Conservation (phyloP, 345 rosid genomes). For the Ceriops zippeliana region DNA sequence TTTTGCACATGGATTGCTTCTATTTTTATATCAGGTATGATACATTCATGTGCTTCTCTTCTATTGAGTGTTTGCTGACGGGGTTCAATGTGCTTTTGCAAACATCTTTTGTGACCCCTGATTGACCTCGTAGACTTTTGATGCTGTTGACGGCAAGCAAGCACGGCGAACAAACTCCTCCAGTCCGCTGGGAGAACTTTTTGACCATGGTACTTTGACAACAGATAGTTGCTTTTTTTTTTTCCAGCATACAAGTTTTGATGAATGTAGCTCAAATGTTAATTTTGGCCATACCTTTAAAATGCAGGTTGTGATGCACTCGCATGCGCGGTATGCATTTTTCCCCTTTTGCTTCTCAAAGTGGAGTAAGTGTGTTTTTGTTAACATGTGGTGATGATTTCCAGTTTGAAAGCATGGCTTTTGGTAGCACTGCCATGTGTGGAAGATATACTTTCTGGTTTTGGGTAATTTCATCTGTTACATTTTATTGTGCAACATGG, state of each 20-base stretch:
- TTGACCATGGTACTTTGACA: slow-evolving; percentile 68
- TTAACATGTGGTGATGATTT: slow-evolving; percentile 11
- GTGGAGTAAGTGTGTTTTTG: slow-evolving; percentile 4
- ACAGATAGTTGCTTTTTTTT: neutral
- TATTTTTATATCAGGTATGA: slow-evolving; percentile 88
- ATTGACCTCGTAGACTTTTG: slow-evolving; percentile 65
- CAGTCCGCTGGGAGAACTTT: slow-evolving; percentile 93
- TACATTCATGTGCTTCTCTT: neutral
- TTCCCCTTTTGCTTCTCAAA: slow-evolving; percentile 3
- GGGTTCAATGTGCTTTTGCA: slow-evolving; percentile 4
- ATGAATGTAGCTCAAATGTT: slow-evolving; percentile 10
- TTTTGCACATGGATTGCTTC: slow-evolving; percentile 84
- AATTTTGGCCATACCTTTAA: slow-evolving; percentile 11
- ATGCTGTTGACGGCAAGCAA: slow-evolving; percentile 99
- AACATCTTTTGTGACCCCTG: slow-evolving; percentile 3
- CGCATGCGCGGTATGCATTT: slow-evolving; percentile 85
- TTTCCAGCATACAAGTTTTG: neutral
- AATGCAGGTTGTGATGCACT: slow-evolving; percentile 97
- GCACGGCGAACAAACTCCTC: slow-evolving; percentile 86
- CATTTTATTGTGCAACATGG: slow-evolving; percentile 96
- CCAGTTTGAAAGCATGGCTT: slow-evolving; percentile 86
- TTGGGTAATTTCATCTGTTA: slow-evolving; percentile 93
- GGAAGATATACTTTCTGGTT: slow-evolving; percentile 88
- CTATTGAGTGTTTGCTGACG: neutral
- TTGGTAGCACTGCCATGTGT: slow-evolving; percentile 93